A percentile compares a stretch with the other conserved stretches of the same genome.
These are phyloP conservation scores for Saturnispora sanitii DNA, from an alignment of 805 yeast genomes.

Conservation along the genomic window DNA sequence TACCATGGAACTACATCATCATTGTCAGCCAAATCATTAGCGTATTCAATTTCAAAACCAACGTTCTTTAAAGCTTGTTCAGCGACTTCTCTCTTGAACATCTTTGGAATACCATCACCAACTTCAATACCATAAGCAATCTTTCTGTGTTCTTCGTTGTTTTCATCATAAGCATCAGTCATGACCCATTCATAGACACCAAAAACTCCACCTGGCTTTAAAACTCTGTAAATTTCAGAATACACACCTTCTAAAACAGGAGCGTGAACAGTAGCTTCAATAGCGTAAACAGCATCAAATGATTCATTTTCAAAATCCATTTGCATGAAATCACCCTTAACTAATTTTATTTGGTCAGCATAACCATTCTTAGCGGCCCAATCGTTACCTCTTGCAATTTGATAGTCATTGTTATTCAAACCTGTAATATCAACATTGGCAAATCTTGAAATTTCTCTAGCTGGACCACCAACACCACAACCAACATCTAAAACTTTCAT, in stretches of 20 bases:
- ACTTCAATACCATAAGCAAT: conserved; percentile 95
- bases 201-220: conserved; percentile 95
- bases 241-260: conserved; percentile 95
- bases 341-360: conserved; percentile 68
- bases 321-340: conserved; percentile 98
- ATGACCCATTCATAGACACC: conserved; percentile 99
- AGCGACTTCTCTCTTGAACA: conserved; percentile 82
- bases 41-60: conserved; percentile 74
- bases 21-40: conserved; percentile 72
- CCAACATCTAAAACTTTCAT: conserved; percentile 95
- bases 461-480: conserved; percentile 99
- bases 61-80: conserved; percentile 74
- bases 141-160: conserved; percentile 79
- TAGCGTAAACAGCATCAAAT: conserved; percentile 95
- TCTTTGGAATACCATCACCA: conserved; percentile 98
- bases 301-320: conserved; percentile 89
- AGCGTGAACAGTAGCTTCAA: conserved; percentile 98
- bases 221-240: conserved; percentile 84
- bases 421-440: conserved; percentile 84
- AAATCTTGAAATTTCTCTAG: conserved; percentile 89
- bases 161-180: conserved; percentile 88
- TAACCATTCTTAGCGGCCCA: conserved; percentile 61
- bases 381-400: conserved; percentile 81
- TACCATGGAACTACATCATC: conserved; percentile 93
- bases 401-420: conserved; percentile 93